phyloP scores from a whole-genome alignment of 139 green algal species.

The Prasinococcaceae sp. region DNA sequence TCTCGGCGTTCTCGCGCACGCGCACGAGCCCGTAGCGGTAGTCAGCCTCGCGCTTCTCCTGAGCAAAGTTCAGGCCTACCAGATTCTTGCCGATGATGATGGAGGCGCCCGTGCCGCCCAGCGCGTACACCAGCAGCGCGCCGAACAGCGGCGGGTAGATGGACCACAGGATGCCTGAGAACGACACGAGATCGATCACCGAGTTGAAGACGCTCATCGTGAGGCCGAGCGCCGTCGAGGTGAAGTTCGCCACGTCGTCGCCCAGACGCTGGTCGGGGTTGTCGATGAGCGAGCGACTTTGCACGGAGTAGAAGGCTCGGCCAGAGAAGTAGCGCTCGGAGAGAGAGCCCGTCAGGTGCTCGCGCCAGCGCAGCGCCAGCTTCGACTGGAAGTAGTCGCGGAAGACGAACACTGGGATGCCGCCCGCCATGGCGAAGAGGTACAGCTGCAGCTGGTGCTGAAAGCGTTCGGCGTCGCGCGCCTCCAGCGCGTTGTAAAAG shows the following conservation, averaged over 20 bases:
- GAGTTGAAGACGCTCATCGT: constrained; percentile 71
- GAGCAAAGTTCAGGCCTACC: constrained; percentile 89
- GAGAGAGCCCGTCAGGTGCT: constrained; percentile 71
- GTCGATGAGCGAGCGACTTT: constrained; percentile 32
- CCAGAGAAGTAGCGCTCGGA: constrained; percentile 69
- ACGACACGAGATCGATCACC: constrained; percentile 78
- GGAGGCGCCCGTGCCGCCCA: constrained; percentile 72
- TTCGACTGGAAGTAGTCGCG: constrained; percentile 59
- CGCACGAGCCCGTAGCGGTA: constrained; percentile 67
- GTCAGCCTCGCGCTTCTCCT: constrained; percentile 81
- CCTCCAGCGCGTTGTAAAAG: constrained; percentile 89
- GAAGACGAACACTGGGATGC: constrained; percentile 89
- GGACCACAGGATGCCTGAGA: constrained; percentile 86
- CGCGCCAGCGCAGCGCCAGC: constrained; percentile 81
- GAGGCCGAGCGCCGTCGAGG: constrained; percentile 65
- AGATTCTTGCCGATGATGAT: constrained; percentile 49
- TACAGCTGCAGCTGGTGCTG: constrained; percentile 61
- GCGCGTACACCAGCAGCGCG: constrained; percentile 74
- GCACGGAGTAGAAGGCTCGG: constrained; percentile 80
- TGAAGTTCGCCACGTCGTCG: constrained; percentile 55
- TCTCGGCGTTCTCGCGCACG: constrained; percentile 87
- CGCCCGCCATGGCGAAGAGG: constrained; percentile 33
- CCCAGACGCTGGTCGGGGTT: constrained; percentile 41
- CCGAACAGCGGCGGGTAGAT: constrained; percentile 96
- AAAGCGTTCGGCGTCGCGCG: constrained; percentile 37